phyloP scores from a whole-genome alignment of 345 rosid genomes.

The Camelina laxa region DNA sequence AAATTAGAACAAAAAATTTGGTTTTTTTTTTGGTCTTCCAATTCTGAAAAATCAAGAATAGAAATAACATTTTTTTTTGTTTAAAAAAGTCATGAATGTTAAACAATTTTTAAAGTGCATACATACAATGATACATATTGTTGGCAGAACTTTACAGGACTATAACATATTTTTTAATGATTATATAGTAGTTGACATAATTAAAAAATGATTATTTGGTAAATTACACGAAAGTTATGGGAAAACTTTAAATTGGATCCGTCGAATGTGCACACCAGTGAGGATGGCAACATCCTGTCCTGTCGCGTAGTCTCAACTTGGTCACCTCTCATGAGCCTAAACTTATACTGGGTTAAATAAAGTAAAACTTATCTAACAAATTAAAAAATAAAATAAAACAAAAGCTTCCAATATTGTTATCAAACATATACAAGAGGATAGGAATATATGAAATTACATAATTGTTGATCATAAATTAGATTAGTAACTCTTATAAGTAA shows the following conservation, averaged over 20 bases:
- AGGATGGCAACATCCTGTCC: constrained; percentile 37
- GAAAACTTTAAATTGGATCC: constrained; percentile 26
- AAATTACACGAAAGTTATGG: constrained; percentile 10
- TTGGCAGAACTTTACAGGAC: constrained; percentile 8
- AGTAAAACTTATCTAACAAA: background rate
- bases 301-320: constrained; percentile 7
- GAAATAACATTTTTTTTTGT: background rate
- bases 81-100: background rate
- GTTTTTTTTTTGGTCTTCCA: too few relatives aligned
- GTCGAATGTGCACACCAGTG: constrained; percentile 38
- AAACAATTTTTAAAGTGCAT: background rate
- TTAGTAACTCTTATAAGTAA: background rate
- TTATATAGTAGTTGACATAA: constrained; percentile 13
- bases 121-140: background rate
- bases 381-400: background rate
- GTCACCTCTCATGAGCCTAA: constrained; percentile 10
- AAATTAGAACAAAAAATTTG: too few relatives aligned
- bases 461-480: background rate
- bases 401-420: background rate
- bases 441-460: background rate
- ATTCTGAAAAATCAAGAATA: background rate
- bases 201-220: constrained; percentile 11
- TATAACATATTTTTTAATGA: constrained; percentile 17
- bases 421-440: background rate
- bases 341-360: background rate